phyloP scores from a whole-genome alignment of 2,329 filamentous ascomycete genomes.

The Trichoderma sp. region DNA sequence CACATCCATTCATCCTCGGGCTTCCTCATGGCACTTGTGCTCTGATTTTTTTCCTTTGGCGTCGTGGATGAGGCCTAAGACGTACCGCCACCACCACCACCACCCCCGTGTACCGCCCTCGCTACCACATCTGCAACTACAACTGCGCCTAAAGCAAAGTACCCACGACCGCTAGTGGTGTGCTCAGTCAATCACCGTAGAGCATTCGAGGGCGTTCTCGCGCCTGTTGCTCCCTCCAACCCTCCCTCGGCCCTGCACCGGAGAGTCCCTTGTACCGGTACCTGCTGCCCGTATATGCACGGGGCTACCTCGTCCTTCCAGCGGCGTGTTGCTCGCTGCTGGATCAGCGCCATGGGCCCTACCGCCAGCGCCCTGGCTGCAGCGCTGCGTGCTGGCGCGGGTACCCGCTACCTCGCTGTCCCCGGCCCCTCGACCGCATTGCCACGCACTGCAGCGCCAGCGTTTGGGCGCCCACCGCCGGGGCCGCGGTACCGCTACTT shows the following conservation, averaged over 20 bases:
- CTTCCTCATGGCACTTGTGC: neutral
- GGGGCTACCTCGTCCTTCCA: neutral
- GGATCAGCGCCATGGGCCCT: conserved; percentile 4
- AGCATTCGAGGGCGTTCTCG: neutral
- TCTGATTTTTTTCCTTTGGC: neutral
- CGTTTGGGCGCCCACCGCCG: conserved; percentile 20
- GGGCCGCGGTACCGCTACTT: conserved; percentile 22
- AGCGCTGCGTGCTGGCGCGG: neutral
- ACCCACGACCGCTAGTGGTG: neutral
- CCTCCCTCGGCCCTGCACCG: conserved; percentile 14
- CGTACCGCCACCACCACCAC: neutral
- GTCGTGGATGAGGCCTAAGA: neutral
- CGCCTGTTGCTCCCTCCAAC: neutral
- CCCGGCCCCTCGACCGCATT: conserved; percentile 13
- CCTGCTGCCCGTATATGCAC: conserved; percentile 9
- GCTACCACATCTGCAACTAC: neutral
- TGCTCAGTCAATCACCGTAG: neutral
- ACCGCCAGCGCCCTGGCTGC: conserved; percentile 14
- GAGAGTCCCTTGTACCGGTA: conserved; percentile 8
- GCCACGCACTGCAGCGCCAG: conserved; percentile 13
- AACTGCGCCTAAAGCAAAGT: neutral
- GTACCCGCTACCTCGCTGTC: conserved; percentile 22
- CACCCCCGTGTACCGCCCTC: neutral
- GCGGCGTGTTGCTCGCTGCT: conserved; percentile 3
- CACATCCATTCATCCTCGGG: neutral